Base-by-base conservation (phyloP, 139 green algal species). In the Chlorella sp. region DNA sequence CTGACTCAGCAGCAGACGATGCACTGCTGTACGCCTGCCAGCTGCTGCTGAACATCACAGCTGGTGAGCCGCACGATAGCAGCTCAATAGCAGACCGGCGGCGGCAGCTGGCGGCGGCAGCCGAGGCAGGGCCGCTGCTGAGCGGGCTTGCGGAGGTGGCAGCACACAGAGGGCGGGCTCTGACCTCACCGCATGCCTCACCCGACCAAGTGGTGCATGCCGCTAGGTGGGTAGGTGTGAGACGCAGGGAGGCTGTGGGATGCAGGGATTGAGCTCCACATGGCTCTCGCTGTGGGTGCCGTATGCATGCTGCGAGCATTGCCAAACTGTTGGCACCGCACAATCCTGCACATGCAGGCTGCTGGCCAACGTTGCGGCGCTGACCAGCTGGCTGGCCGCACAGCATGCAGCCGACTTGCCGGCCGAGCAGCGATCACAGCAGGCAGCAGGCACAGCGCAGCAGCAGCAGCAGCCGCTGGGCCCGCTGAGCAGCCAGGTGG, bases 111-210 rank as follows among this genome's bases (percentile, higher is more conserved):
- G 30, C 62, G 30, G 34, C 6, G 8, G 60, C 77, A 0, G 77
- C n/a, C 9, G 41, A n/a, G 28, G n/a, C 64, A 46, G 19, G 46
- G 79, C 43, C 36, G 6, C 64, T 84, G 62, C 64, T 84, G 62
- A 67, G 64, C n/a, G 64, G 16, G 79, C 79, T 84, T 48, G 43
- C 75, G n/a, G 44, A 28, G 30, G 30, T 84, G 64, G 64, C 79
- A 24, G 28, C 14, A 20, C 70, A 48, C 32, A 64, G 43, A 4
- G 64, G 64, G 26, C 8, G 38, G 9, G 43, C 51, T 24, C 51
- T 64, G n/a, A 6, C 60, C 9, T 41, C 43, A 0, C 22, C 43
- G 3, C 40, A 83, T 32, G 60, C 60, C 77, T 73, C 28, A 8
- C 40, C 77, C 3, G 40, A n/a, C 7, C 38, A 83, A 19, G 54